Percentiles rank a stretch among this genome's conserved stretches.
These are phyloP conservation scores for Colletotrichum sublineola DNA, from an alignment of 2,329 filamentous ascomycete genomes.

Conservation along the genomic window DNA sequence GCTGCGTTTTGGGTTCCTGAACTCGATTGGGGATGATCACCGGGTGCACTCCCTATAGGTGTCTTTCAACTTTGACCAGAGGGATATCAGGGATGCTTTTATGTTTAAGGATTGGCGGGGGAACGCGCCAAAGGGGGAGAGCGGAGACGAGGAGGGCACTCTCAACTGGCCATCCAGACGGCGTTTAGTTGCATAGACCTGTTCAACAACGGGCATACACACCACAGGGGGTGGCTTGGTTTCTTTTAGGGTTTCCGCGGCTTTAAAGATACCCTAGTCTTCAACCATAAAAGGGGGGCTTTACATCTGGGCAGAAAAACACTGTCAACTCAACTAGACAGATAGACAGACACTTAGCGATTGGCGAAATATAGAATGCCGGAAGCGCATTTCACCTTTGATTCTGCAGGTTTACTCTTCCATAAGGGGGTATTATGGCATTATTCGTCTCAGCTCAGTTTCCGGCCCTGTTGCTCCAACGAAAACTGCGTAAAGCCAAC, in stretches of 20 bases:
- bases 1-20: slow-evolving; percentile 20
- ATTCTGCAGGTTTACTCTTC: not conserved
- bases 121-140: not conserved
- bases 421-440: slow-evolving; percentile 19
- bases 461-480: not conserved
- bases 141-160: slow-evolving; percentile 18
- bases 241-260: slow-evolving; percentile 37
- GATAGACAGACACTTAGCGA: slow-evolving; percentile 42
- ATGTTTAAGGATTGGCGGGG: not conserved
- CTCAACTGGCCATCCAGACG: slow-evolving; percentile 38
- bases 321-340: slow-evolving; percentile 47
- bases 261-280: slow-evolving; percentile 53
- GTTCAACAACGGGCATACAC: slow-evolving; percentile 39
- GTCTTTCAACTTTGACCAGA: slow-evolving; percentile 26
- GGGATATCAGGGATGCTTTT: not conserved
- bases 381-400: not conserved
- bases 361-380: not conserved
- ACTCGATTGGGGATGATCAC: slow-evolving; percentile 22
- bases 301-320: slow-evolving; percentile 17
- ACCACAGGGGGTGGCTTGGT: not conserved
- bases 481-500: not conserved
- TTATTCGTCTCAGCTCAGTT: not conserved
- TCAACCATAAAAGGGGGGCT: slow-evolving; percentile 49
- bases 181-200: slow-evolving; percentile 39
- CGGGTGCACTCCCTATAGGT: slow-evolving; percentile 9